These are phyloP conservation scores for Exsudoporus frostii DNA, from an alignment of 768 basidiomycete species.

Conservation along the genomic window DNA sequence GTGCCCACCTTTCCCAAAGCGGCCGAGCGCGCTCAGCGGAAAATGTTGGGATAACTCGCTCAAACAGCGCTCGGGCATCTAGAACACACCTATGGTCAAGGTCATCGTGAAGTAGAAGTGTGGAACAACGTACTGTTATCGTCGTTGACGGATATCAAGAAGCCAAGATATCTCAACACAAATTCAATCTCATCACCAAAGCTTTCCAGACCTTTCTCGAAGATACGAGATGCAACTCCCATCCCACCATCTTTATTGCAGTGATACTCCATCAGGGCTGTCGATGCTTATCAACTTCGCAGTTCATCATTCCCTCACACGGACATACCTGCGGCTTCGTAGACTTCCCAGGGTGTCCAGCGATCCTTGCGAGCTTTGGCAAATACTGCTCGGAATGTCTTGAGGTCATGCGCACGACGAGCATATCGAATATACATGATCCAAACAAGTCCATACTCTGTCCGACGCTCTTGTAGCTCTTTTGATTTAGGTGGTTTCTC, in stretches of 20 bases:
- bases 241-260: constrained; percentile 70
- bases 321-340: constrained; percentile 78
- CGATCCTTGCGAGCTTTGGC: constrained; percentile 74
- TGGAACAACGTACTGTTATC: constrained; percentile 71
- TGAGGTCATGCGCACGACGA: constrained; percentile 82
- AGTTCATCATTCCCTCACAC: background rate
- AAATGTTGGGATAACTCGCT: constrained; percentile 79
- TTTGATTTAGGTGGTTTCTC: constrained; percentile 52
- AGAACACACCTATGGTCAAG: constrained; percentile 4
- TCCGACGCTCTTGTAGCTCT: constrained; percentile 52
- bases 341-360: constrained; percentile 88
- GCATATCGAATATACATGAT: constrained; percentile 95
- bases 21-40: constrained; percentile 74
- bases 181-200: constrained; percentile 83
- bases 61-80: constrained; percentile 97
- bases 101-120: background rate
- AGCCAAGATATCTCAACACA: constrained; percentile 85
- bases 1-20: constrained; percentile 94
- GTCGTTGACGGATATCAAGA: constrained; percentile 92
- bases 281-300: constrained; percentile 6
- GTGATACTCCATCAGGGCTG: constrained; percentile 95
- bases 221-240: constrained; percentile 83
- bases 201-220: constrained; percentile 85
- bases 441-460: constrained; percentile 75
- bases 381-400: constrained; percentile 74